These are phyloP conservation scores for Aspergillus pseudoglaucus DNA, from an alignment of 2,329 filamentous ascomycete species.

Conservation along the genomic window DNA sequence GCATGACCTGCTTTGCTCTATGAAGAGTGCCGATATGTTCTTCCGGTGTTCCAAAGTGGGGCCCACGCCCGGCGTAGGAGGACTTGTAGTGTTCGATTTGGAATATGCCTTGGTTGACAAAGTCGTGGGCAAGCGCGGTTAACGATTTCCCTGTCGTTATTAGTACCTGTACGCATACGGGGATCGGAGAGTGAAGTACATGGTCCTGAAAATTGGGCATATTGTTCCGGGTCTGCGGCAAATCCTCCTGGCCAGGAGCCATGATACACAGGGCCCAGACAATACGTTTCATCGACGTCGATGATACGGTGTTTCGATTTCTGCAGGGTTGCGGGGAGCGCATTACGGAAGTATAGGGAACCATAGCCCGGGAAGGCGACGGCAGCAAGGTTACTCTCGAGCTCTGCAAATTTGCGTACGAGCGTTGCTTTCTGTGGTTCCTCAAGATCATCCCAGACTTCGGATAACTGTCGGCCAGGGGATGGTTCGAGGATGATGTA, in stretches of 20 bases:
- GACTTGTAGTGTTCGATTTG: slow-evolving; percentile 9
- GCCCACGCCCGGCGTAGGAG: slow-evolving; percentile 7
- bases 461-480: slow-evolving; percentile 19
- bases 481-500: slow-evolving; percentile 32
- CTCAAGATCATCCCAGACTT: slow-evolving; percentile 22
- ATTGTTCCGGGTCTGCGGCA: slow-evolving; percentile 6
- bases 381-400: slow-evolving; percentile 20
- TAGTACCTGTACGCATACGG: not conserved
- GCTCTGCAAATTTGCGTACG: slow-evolving; percentile 19
- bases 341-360: slow-evolving; percentile 7
- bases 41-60: slow-evolving; percentile 10
- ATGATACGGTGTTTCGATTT: slow-evolving; percentile 1
- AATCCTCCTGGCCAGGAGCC: slow-evolving; percentile 12
- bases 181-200: slow-evolving; percentile 3
- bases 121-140: slow-evolving; percentile 6
- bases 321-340: slow-evolving; percentile 1
- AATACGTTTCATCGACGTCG: slow-evolving; percentile 10
- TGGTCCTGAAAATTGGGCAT: slow-evolving; percentile 11
- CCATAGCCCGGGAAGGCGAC: slow-evolving; percentile 16
- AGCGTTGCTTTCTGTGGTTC: slow-evolving; percentile 16
- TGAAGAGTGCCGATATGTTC: slow-evolving; percentile 9
- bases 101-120: slow-evolving; percentile 9
- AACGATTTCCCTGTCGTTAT: slow-evolving; percentile 8
- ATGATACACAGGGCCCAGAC: slow-evolving; percentile 11
- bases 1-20: slow-evolving; percentile 7